Conservation (phyloP, 129 eudicot species). For the Escallonia herrerae region DNA sequence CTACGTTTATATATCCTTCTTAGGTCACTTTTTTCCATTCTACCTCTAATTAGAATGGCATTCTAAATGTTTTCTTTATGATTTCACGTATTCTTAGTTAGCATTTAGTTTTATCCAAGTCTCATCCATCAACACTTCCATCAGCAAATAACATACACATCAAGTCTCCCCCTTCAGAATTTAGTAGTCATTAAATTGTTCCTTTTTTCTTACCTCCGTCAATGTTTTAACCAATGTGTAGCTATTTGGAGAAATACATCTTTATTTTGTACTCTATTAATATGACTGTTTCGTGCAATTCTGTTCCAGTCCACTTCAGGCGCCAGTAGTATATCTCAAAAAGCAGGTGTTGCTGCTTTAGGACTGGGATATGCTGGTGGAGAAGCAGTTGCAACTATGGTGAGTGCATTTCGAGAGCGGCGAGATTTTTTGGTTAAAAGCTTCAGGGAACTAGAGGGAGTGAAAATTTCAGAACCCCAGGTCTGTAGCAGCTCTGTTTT, state of each 20-base stretch:
- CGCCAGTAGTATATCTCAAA: slow-evolving; percentile 90
- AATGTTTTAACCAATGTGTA: background rate
- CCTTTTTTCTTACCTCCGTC: too few species aligned
- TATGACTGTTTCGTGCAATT: background rate
- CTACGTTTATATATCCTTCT: too few species aligned
- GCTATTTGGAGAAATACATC: background rate
- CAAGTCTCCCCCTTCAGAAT: too few species aligned
- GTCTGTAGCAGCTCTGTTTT: slow-evolving; percentile 16
- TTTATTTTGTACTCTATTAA: slow-evolving; percentile 1
- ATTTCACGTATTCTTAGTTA: too few species aligned
- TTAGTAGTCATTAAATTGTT: too few species aligned
- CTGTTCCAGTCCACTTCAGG: slow-evolving; percentile 77
- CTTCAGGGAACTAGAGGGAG: slow-evolving; percentile 76
- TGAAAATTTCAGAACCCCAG: slow-evolving; percentile 90
- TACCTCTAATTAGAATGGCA: too few species aligned
- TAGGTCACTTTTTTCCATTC: too few species aligned
- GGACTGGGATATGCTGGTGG: slow-evolving; percentile 98
- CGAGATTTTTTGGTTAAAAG: slow-evolving; percentile 68
- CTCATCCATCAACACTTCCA: too few species aligned
- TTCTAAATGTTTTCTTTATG: too few species aligned
- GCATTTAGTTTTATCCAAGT: too few species aligned
- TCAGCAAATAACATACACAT: too few species aligned
- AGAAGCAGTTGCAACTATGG: slow-evolving; percentile 81
- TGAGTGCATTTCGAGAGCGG: slow-evolving; percentile 82
- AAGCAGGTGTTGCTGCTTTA: slow-evolving; percentile 94